Evolutionary conservation across 306 rosid species (phyloP), one percentile per base, ranked within the genome.

Genomic region (Vicia villosa): DNA sequence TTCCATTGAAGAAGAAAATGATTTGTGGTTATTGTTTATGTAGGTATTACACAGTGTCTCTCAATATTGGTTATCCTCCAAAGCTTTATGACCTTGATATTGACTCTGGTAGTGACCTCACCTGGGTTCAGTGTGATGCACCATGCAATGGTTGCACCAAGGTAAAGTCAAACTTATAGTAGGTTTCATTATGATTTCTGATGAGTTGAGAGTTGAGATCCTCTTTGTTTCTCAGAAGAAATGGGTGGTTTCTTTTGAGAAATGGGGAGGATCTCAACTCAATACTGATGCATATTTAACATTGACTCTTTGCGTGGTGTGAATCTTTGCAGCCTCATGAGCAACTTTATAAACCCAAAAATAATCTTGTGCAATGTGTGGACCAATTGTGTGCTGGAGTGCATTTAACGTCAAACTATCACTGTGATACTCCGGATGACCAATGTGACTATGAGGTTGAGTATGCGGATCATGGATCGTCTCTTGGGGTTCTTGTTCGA

Each of bases 121-220:
- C 97, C 52, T 94, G 98, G 98, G 89, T 94, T 68, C 96, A 90
- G 80, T 94, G 98, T 61, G 96, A 94, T 73, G 97, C 97, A 66
- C 98, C 98, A 14, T 94, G 98, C 69, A 85, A 82, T 12, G 88
- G 95, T 60, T 94, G 97, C 80, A 88, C 97, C 40, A 82, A 64
- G 96, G 97, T 88, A 58, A 32, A 57, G 8, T 49, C 14, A 3
- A 63, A 52, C 52, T 52, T 26, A 56, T n/a, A 19, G 38, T 65
- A n/a, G 20, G 6, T 58, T 36, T 24, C 36, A 2, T 24, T 55
- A 7, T 24, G 61, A 55, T 22, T 55, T 10, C 2, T 13, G 3
- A 10, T 1, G 8, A 52, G 59, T 21, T 52, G n/a, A 20, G 8
- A 52, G 59, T 21, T 52, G n/a, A 20, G 59, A 52, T 52, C 13